Evolutionary conservation across 2,329 filamentous ascomycete genomes (phyloP), one percentile per base, ranked within the genome.

Genomic region (Teratosphaeria destructans): DNA sequence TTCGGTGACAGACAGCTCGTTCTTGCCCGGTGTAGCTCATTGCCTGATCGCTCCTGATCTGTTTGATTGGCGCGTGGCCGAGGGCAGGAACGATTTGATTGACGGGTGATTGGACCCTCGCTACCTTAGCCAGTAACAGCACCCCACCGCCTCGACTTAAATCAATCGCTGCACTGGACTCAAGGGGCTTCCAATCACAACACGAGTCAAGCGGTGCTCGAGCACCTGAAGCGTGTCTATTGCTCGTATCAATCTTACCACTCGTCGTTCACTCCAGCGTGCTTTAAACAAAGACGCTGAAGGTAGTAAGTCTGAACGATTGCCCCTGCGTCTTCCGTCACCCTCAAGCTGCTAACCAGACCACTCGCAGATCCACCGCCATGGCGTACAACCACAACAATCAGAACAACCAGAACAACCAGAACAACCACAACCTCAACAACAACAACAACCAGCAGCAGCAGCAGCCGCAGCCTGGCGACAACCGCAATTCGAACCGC

Each of bases 401-500:
- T 3, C 29, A 32, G 2, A 32, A 32, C 29, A 32, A 32, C 29
- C 29, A 32, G 2, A 32, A 32, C 29, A 32, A 32, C 3, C 4
- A 32, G 23, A 23, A 64, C 62, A 61, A 61, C 35, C 54, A 32
- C 29, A 32, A 32, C 29, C 29, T 3, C 29, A 32, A 32, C 29
- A 0, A 2, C 23, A 23, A 23, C 23, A 23, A 23, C 23, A 2
- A 23, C 23, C 65, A 65, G 55, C 60, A 62, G 53, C 64, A 65
- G 55, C 63, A 63, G 61, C 64, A 66, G 54, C 64, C 65, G 59
- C 61, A 61, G 47, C 64, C 65, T 58, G 59, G 59, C 43, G 68
- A 71, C 61, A 63, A 60, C 54, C 66, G 68, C 59, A 71, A 73
- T 57, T 65, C 66, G 54, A 79, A 79, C 65, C 77, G 78, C 61